Conservation (phyloP, 2,329 filamentous ascomycete genomes). For the Didymella arachidicola region DNA sequence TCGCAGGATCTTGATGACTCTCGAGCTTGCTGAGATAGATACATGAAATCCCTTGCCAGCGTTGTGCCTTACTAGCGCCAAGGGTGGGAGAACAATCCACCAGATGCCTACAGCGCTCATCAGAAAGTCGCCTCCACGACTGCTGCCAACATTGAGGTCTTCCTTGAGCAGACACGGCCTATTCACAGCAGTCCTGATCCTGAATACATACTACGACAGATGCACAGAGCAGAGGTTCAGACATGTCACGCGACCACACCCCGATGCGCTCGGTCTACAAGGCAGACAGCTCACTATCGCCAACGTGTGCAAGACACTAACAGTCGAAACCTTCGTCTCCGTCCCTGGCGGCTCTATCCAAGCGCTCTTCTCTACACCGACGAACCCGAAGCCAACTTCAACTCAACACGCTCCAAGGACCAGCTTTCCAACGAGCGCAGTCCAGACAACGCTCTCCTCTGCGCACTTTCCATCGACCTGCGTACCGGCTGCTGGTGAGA, state of each 20-base stretch:
- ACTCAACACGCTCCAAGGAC: constrained; percentile 30
- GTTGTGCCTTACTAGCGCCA: constrained; percentile 30
- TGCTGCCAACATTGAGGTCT: constrained; percentile 30
- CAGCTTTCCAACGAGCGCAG: constrained; percentile 30
- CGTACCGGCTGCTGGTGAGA: constrained; percentile 56
- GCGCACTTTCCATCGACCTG: constrained; percentile 56
- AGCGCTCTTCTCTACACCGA: constrained; percentile 43
- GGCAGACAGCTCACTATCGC: constrained; percentile 47
- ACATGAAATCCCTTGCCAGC: background rate
- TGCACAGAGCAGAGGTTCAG: constrained; percentile 33
- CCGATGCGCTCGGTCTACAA: constrained; percentile 52
- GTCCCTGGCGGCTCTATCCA: constrained; percentile 54
- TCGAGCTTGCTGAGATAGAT: background rate
- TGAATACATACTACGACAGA: constrained; percentile 40
- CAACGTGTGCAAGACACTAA: constrained; percentile 48
- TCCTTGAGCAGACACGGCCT: constrained; percentile 46
- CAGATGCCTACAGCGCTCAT: constrained; percentile 22
- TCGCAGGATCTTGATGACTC: background rate
- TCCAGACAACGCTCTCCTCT: constrained; percentile 44
- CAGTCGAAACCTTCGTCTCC: constrained; percentile 42
- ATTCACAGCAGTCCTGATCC: constrained; percentile 43
- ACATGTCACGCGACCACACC: constrained; percentile 41
- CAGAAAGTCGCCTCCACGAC: constrained; percentile 25
- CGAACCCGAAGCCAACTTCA: background rate
- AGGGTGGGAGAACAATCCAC: constrained; percentile 41